A percentile compares a stretch with the other conserved stretches of the same genome.
Conservation (phyloP, 371 early-diverging fungal species). For the Blakeslea trispora region DNA sequence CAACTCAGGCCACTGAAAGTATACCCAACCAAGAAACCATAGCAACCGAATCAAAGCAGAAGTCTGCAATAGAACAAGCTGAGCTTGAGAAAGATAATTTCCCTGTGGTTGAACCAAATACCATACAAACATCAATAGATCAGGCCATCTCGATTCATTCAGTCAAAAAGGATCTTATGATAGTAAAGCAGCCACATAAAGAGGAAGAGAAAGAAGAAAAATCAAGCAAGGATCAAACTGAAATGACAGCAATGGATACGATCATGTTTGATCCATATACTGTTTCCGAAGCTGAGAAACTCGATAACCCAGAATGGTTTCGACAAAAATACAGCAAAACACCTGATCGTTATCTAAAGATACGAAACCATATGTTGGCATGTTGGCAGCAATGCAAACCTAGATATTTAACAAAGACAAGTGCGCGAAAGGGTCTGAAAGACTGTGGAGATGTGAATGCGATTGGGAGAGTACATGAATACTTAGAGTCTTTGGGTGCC, state of each 20-base stretch:
- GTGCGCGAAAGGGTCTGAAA: conserved; percentile 37
- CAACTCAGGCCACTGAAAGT: conserved; percentile 4
- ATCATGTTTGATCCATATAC: conserved; percentile 25
- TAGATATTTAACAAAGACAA: conserved; percentile 65
- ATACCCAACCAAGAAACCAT: conserved; percentile 5
- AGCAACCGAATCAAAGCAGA: too few relatives aligned
- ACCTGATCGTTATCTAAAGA: conserved; percentile 83
- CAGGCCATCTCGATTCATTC: too few relatives aligned
- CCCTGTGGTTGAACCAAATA: too few relatives aligned
- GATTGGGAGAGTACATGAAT: conserved; percentile 85
- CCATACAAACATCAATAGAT: too few relatives aligned
- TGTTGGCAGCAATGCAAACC: conserved; percentile 71
- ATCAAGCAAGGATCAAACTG: too few relatives aligned
- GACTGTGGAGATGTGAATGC: conserved; percentile 92
- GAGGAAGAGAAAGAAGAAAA: too few relatives aligned
- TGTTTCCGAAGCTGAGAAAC: conserved; percentile 63
- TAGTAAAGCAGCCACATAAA: too few relatives aligned
- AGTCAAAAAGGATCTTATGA: too few relatives aligned
- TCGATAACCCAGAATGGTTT: conserved; percentile 77
- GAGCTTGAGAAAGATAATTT: too few relatives aligned
- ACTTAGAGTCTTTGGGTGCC: conserved; percentile 76
- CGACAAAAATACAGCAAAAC: conserved; percentile 74
- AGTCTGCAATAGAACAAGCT: too few relatives aligned
- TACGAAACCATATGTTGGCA: conserved; percentile 82
- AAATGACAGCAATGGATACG: neutral